Conservation (phyloP, 768 basidiomycete species). For the Tulasnella sp. region DNA sequence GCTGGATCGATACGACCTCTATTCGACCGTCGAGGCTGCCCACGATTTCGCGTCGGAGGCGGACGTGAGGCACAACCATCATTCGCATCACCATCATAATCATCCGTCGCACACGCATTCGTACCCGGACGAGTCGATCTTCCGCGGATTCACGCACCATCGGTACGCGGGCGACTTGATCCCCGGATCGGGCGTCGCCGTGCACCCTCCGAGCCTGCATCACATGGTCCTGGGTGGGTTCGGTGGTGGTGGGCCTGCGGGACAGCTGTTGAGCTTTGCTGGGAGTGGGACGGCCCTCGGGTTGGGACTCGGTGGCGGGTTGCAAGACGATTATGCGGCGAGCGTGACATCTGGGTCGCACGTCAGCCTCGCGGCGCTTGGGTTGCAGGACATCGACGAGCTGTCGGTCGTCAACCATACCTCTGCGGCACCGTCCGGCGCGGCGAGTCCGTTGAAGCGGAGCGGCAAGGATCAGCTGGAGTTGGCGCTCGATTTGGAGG, state of each 20-base stretch:
- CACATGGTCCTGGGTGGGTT: background rate
- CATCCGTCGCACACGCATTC: conserved; percentile 5
- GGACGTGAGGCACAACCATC: conserved; percentile 2
- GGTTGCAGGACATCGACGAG: conserved; percentile 5
- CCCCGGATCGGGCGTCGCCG: conserved; percentile 14
- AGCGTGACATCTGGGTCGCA: conserved; percentile 8
- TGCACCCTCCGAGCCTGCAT: conserved; percentile 9
- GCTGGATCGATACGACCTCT: conserved; percentile 18
- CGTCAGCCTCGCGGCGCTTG: background rate
- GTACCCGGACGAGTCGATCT: conserved; percentile 9
- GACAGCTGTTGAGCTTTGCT: background rate
- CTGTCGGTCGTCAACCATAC: background rate
- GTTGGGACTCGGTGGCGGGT: background rate
- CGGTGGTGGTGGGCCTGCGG: too few relatives aligned
- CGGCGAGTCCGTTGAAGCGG: background rate
- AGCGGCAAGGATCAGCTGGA: background rate
- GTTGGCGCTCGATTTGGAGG: conserved; percentile 1
- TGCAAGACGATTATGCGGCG: conserved; percentile 10
- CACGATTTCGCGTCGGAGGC: conserved; percentile 18
- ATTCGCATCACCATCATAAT: background rate
- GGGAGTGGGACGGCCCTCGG: background rate
- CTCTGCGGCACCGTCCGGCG: background rate
- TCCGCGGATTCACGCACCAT: conserved; percentile 17
- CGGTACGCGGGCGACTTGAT: conserved; percentile 18
- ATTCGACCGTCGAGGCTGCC: conserved; percentile 15